Conservation (phyloP, 140 eudicot genomes). For the Ambrosia hybrid region DNA sequence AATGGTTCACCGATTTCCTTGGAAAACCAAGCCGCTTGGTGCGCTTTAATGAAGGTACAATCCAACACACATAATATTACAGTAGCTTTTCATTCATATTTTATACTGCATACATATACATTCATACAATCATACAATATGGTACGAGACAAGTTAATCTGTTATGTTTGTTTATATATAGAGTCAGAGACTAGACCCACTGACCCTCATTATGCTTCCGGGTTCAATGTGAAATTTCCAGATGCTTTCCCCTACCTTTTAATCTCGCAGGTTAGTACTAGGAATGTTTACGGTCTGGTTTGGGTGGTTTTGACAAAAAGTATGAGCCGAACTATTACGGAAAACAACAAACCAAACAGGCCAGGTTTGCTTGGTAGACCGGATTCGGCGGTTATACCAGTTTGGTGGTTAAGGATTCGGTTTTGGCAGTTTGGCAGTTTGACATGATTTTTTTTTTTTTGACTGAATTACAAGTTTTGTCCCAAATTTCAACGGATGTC, state of each 20-base stretch:
- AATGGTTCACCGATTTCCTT: conserved; percentile 73
- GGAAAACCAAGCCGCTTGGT: conserved; percentile 78
- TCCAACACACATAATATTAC: neutral
- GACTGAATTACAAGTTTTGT: no score
- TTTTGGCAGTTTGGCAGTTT: no score
- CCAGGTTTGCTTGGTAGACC: no score
- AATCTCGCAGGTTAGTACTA: conserved; percentile 51
- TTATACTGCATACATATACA: neutral
- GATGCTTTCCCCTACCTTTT: conserved; percentile 68
- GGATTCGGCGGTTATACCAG: no score
- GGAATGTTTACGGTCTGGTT: no score
- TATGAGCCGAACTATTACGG: no score
- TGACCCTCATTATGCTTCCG: conserved; percentile 59
- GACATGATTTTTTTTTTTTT: no score
- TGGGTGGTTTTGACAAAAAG: no score
- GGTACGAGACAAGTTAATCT: neutral
- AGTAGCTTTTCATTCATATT: neutral
- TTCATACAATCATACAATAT: neutral
- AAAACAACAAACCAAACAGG: no score
- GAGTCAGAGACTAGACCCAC: conserved; percentile 56
- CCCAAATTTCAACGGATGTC: no score
- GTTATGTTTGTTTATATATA: conserved; percentile 21
- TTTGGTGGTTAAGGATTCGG: no score
- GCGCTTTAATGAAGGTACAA: conserved; percentile 69
- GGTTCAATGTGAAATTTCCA: conserved; percentile 57